Percentiles rank a stretch among this genome's conserved stretches.
Conservation (phyloP, 1,284 basidiomycete genomes). For the Xanthoconium separans region DNA sequence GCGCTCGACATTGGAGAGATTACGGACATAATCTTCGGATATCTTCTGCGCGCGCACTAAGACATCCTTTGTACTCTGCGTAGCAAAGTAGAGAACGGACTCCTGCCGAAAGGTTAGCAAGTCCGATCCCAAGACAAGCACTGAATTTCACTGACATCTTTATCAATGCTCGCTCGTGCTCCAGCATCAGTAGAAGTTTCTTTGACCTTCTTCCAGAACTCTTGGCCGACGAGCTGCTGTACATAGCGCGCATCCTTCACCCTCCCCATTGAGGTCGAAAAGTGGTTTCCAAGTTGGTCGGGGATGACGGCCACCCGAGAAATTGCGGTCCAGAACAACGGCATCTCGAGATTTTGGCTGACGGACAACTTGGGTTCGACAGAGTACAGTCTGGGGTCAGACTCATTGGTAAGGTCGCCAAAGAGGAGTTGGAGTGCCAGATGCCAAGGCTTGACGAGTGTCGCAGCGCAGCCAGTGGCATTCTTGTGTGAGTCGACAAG, state of each 20-base stretch:
- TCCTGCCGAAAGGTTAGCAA: background rate
- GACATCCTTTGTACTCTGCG: background rate
- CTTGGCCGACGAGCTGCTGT: background rate
- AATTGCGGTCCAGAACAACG: background rate
- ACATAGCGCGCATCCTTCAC: background rate
- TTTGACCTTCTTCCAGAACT: background rate
- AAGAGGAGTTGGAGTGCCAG: background rate
- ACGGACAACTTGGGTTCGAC: background rate
- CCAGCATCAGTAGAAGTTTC: background rate
- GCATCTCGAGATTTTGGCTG: background rate
- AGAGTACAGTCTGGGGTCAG: background rate
- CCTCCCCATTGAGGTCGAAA: background rate
- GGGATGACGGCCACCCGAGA: background rate
- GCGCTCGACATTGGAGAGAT: background rate
- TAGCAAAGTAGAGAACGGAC: background rate
- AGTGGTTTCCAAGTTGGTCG: background rate
- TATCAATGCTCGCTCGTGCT: background rate
- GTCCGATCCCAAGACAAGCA: background rate
- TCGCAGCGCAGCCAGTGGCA: background rate
- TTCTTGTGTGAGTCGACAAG: background rate
- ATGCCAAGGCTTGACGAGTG: background rate
- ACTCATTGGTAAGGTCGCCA: background rate
- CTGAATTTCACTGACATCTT: background rate
- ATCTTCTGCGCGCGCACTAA: background rate
- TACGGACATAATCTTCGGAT: background rate